Base-by-base conservation (phyloP, 2,329 filamentous ascomycete genomes). In the Pseudogymnoascus sp. region DNA sequence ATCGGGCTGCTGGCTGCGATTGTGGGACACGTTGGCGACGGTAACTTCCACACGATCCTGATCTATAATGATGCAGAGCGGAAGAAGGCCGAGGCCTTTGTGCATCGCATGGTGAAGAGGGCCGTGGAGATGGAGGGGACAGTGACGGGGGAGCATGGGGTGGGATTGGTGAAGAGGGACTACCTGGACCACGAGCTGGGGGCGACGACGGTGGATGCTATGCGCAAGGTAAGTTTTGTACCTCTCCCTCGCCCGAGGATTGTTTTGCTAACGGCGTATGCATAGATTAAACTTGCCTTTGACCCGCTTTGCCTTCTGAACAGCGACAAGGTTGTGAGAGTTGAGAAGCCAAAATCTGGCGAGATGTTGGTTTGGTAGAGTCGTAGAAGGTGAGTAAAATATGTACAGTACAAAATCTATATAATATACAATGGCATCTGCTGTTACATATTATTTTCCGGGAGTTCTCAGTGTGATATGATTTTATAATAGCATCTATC, bases 91-190 rank as follows among this genome's bases (percentile, higher is more conserved):
- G 88, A 91, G 71, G 81, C 81, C 42, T 78, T 93, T 26, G 88
- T 95, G 26, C 89, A 93, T 72, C 82, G 86, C 64, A 95, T 95
- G 91, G 89, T 93, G 63, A 92, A 93, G 81, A 81, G 89, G 65
- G 91, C 91, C 0, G 86, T 96, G 59, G 89, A 91, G 76, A 83
- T 92, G 78, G 90, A 95, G 75, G 91, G 91, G 7, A 95, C 91
- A 0, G 90, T 92, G 1, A 93, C 90, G 11, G 91, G 90, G 62
- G 90, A 96, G 75, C 90, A 96, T 74, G 90, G 90, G 44, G 87
- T 95, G 62, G 90, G 90, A 6, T 78, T 96, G 59, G 88, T 93
- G 63, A 96, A 96, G 82, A 81, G 90, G 68, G 90, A 95, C 72
- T 93, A 93, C 72, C 80, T 96, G 47, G 81, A 85, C 8, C 88